Base-by-base conservation (phyloP, 2,329 filamentous ascomycete species). In the Colletotrichum graminicola region DNA sequence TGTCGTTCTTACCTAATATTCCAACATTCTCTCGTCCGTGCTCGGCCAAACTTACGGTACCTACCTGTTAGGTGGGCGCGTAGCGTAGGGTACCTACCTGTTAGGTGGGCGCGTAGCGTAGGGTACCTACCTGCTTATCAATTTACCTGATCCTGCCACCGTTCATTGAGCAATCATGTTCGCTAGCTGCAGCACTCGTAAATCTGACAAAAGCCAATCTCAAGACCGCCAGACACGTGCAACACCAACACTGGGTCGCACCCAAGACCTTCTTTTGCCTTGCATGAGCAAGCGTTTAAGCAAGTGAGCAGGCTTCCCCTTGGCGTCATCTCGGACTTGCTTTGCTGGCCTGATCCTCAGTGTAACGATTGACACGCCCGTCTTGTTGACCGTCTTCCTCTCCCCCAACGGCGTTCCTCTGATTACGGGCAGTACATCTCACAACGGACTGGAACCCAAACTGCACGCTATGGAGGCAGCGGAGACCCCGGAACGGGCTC, bases 151-250 rank as follows among this genome's bases (percentile, higher is more conserved):
- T 29, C 29, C 29, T 29, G 29, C 29, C 29, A 2, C 29, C 29
- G 2, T 29, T 4, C 29, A 29, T 29, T 29, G 29, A 29, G 29
- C 29, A 29, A 29, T 29, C 29, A 29, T 36, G 36, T 39, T 36
- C 51, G 26, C 41, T 34, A 23, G 34, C 68, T 71, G 68, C 68
- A 71, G 47, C 57, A 55, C 68, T 71, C 68, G 68, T 71, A 71
- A 71, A 71, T 71, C 68, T 62, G 43, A 32, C 8, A 14, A 32
- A 47, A 36, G 64, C 47, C 61, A 43, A 71, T 71, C 65, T 57
- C 12, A 34, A 18, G 21, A 16, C 59, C n/a, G 52, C 5, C 32
- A 6, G 7, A 68, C 65, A 68, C 59, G 65, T 71, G 68, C 64
- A 32, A 51, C 51, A 43, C 34, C 34, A 67, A 43, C 49, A 71